These are phyloP conservation scores for Petrea volubilis DNA, from an alignment of 257 asterid genomes.

Conservation along the genomic window DNA sequence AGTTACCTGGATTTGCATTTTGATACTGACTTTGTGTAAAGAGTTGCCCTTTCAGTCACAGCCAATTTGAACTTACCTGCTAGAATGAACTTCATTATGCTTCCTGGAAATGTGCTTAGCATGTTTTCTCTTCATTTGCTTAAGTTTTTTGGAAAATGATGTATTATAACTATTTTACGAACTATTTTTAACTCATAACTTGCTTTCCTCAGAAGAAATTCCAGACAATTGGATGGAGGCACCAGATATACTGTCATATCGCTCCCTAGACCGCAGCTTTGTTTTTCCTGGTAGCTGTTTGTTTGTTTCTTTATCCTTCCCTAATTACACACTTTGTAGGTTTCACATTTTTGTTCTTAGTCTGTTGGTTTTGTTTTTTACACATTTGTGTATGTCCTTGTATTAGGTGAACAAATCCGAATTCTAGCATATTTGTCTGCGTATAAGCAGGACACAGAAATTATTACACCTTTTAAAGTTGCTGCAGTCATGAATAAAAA, in stretches of 20 bases:
- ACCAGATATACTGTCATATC: conserved; percentile 47
- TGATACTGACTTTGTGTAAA: background rate
- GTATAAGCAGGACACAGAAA: conserved; percentile 54
- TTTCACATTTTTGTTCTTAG: background rate
- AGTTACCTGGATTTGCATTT: background rate
- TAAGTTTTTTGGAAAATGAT: background rate
- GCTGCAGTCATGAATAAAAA: conserved; percentile 57
- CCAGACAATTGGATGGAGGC: conserved; percentile 57
- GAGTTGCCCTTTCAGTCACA: background rate
- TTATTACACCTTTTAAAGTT: conserved; percentile 66
- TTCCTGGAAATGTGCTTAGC: background rate
- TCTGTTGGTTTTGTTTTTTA: background rate
- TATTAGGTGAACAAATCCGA: conserved; percentile 55
- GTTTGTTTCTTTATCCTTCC: background rate
- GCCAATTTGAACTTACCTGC: background rate
- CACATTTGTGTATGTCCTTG: background rate
- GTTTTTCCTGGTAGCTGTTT: conserved; percentile 55
- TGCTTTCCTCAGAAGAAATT: conserved; percentile 46
- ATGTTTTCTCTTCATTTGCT: background rate
- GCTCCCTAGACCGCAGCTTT: conserved; percentile 52
- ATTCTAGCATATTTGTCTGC: conserved; percentile 54
- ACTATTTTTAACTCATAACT: conserved; percentile 23
- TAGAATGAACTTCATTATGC: background rate
- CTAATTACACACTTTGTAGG: background rate
- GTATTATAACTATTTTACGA: background rate